phyloP scores from a whole-genome alignment of 1,284 basidiomycete genomes.

The Leccinum subfulvum region DNA sequence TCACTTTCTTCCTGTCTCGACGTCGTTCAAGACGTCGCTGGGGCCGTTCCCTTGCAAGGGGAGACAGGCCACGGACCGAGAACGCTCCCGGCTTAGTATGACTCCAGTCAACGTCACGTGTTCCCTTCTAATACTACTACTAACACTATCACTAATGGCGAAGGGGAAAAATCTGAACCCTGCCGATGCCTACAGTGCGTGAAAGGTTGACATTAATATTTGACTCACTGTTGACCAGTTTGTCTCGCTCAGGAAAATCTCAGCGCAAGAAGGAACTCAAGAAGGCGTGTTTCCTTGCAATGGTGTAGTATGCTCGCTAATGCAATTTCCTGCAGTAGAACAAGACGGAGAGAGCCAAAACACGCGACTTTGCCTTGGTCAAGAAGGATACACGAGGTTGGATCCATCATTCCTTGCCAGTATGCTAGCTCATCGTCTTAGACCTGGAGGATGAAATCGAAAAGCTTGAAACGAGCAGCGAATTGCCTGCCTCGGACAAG shows the following conservation, averaged over 20 bases:
- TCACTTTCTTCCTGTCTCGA: neutral
- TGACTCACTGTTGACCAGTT: neutral
- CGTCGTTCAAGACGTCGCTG: slow-evolving; percentile 19
- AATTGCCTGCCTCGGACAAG: slow-evolving; percentile 49
- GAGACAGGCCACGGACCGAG: slow-evolving; percentile 27
- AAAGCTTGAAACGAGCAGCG: slow-evolving; percentile 51
- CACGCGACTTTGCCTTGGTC: slow-evolving; percentile 77
- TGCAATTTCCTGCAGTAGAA: slow-evolving; percentile 67
- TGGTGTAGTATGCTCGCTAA: slow-evolving; percentile 8
- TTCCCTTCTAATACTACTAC: neutral
- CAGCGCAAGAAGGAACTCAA: slow-evolving; percentile 87
- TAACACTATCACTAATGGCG: slow-evolving; percentile 49
- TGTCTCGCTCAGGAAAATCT: slow-evolving; percentile 64
- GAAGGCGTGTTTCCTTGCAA: slow-evolving; percentile 55
- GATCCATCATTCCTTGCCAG: slow-evolving; percentile 6
- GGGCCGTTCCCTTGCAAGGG: slow-evolving; percentile 35
- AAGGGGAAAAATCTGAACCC: slow-evolving; percentile 83
- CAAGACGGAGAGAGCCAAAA: slow-evolving; percentile 75
- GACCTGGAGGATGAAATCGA: slow-evolving; percentile 72
- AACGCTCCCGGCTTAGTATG: slow-evolving; percentile 10
- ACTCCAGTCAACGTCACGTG: slow-evolving; percentile 33
- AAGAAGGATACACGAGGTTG: slow-evolving; percentile 85
- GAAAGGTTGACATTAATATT: neutral
- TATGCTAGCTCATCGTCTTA: slow-evolving; percentile 27
- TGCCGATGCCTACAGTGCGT: slow-evolving; percentile 76